Conservation (phyloP, 768 basidiomycete genomes). For the Calocybe cyanea region DNA sequence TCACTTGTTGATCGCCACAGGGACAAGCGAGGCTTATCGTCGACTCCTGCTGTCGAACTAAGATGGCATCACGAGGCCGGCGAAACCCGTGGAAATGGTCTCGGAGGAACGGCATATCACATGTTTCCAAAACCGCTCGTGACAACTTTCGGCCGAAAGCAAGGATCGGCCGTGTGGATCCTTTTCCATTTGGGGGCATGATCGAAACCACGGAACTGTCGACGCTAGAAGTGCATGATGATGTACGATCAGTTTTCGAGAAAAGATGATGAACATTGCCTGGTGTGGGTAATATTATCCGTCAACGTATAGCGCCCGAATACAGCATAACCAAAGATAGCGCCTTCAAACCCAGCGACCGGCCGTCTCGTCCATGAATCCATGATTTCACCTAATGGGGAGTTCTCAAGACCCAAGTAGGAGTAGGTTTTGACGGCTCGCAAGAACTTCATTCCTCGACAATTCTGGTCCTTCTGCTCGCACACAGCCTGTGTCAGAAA, state of each 20-base stretch:
- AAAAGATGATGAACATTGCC: not conserved
- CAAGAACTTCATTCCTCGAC: not conserved
- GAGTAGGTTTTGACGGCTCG: not conserved
- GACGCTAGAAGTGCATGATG: no score
- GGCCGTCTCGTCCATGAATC: not conserved
- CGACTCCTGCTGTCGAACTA: not conserved
- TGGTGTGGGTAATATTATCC: constrained; percentile 3
- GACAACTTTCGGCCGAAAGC: constrained; percentile 12
- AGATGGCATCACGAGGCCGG: no score
- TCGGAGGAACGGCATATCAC: no score
- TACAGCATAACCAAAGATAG: constrained; percentile 1
- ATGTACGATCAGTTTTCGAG: not conserved
- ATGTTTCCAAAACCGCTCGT: no score
- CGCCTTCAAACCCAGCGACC: constrained; percentile 1
- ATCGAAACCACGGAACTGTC: not conserved
- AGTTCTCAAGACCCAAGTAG: constrained; percentile 3
- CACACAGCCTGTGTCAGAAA: constrained; percentile 3
- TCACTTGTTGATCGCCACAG: no score
- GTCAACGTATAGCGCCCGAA: not conserved
- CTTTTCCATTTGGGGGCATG: constrained; percentile 6
- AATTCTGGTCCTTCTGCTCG: constrained; percentile 1
- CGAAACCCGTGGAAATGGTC: no score
- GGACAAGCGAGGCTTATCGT: not conserved
- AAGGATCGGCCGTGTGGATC: constrained; percentile 6
- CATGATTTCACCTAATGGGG: not conserved